Base-by-base conservation (phyloP, 2,329 filamentous ascomycete genomes). In the Alternaria metachromatica region DNA sequence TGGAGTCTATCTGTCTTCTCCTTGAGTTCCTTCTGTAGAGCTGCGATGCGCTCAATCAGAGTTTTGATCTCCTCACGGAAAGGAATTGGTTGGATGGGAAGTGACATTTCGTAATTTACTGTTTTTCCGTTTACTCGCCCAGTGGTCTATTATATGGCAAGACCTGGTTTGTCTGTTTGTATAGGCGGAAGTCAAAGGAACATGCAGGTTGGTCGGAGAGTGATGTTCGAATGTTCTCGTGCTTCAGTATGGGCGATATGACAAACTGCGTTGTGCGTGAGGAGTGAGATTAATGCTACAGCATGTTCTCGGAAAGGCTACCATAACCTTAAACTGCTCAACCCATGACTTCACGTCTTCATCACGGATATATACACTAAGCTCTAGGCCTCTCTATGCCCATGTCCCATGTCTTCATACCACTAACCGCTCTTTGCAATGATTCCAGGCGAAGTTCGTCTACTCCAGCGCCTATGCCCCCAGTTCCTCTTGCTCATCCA, bases 111-210 rank as follows among this genome's bases (percentile, higher is more conserved):
- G 37, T 41, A 6, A 41, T 41, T 41, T 3, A 3, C 1, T 41
- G 37, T 41, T 41, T 41, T 41, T 41, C 5, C 5, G 18, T 18
- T 41, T 0, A 6, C 37, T 11, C 0, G 3, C 11, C 37, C 9
- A 2, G 9, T 41, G n/a, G 37, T 41, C 0, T 41, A 11, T 5
- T 41, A 11, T 41, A 41, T 41, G n/a, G 37, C 2, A 41, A 1
- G 37, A 3, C 37, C 37, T 18, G 15, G 9, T 41, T 41, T 41
- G 37, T 41, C 37, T 41, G n/a, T 41, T 41, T 18, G 37, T 1
- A 41, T 41, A 3, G n/a, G 0, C 0, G 0, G 37, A 11, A 18
- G n/a, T 6, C 8, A 0, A 18, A 0, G 3, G 37, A 41, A 41
- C 4, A 0, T 41, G n/a, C 37, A 41, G 11, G 37, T 41, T 41